Evolutionary conservation across 768 basidiomycete species (phyloP), one percentile per base, ranked within the genome.

Genomic region (Mycena haematopus): DNA sequence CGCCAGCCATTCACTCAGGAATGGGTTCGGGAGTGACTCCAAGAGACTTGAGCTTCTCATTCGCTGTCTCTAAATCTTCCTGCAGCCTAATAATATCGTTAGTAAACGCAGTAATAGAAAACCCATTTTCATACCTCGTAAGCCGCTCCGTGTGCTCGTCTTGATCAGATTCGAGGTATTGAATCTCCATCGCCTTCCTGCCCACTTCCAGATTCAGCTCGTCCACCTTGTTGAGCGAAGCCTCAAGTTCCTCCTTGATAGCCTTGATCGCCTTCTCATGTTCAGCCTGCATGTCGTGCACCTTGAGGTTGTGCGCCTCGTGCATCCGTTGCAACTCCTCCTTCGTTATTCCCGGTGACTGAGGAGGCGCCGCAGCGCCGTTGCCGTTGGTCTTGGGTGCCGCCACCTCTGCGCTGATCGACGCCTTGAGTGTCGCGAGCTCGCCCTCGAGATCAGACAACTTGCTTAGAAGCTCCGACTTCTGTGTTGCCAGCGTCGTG

Each of bases 361-460:
- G 74, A 35, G 80, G 72, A 44, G 77, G 73, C 21, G 73, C 69
- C 1, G 72, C 63, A 10, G 75, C 79, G 27, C 63, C 57, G 54
- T 76, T 76, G 15, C 86, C 87, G 63, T 89, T 90, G 63, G 75
- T 83, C 74, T 84, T 87, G 4, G 86, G 82, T 3, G 83, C 72
- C 29, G 78, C 72, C n/a, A 75, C 66, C 52, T 84, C 84, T 10
- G 82, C 78, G 21, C 79, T 80, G 13, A 86, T 65, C 7, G 83
- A 75, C 11, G 90, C 89, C 71, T 77, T 88, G 40, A 82, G 72
- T 36, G 86, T 91, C 19, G 86, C 82, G 46, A 92, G 73, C 71
- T 95, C 93, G 40, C 91, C 90, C 74, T 93, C 88, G 63, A 92
- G 72, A 72, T 93, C 92, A 21, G 89, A 89, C 38, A 93, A 78